These are phyloP conservation scores for Viola odorata DNA, from an alignment of 345 rosid species.

Conservation along the genomic window DNA sequence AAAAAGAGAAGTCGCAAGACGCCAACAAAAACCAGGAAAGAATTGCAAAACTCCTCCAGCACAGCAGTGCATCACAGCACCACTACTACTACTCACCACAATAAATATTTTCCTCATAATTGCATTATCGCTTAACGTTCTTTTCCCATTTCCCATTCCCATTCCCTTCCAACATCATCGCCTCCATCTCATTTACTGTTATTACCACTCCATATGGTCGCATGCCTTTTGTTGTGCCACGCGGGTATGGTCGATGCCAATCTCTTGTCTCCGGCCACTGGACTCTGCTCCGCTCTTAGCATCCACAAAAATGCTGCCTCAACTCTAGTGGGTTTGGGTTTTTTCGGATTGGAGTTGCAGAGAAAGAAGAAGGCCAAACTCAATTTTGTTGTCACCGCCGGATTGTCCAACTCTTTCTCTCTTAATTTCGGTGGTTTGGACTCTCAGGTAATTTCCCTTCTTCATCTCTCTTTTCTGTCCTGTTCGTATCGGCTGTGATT, in stretches of 20 bases:
- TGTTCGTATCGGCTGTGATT: neutral
- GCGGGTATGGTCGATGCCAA: conserved; percentile 43
- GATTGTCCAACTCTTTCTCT: conserved; percentile 53
- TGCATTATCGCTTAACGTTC: too few species aligned
- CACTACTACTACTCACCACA: too few species aligned
- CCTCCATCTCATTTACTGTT: too few species aligned
- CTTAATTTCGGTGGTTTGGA: conserved; percentile 48
- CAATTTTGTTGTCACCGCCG: conserved; percentile 51
- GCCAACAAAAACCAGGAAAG: too few species aligned
- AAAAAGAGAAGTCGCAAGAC: too few species aligned
- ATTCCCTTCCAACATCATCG: too few species aligned
- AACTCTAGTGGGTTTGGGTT: conserved; percentile 18
- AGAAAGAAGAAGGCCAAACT: conserved; percentile 38
- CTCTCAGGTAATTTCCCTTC: conserved; percentile 49
- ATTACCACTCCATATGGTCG: conserved; percentile 34
- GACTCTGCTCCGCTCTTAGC: conserved; percentile 26
- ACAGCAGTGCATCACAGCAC: too few species aligned
- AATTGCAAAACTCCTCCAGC: too few species aligned
- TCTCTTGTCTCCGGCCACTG: conserved; percentile 43
- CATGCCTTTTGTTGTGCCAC: conserved; percentile 47
- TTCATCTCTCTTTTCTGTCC: neutral
- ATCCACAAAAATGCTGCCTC: conserved; percentile 8
- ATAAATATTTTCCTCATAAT: too few species aligned
- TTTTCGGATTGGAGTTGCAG: conserved; percentile 19
- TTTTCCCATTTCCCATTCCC: too few species aligned